A percentile compares a stretch with the other conserved stretches of the same genome.
These are phyloP conservation scores for Wickerhamiella kurtzmanii DNA, from an alignment of 805 yeast species.

Conservation along the genomic window DNA sequence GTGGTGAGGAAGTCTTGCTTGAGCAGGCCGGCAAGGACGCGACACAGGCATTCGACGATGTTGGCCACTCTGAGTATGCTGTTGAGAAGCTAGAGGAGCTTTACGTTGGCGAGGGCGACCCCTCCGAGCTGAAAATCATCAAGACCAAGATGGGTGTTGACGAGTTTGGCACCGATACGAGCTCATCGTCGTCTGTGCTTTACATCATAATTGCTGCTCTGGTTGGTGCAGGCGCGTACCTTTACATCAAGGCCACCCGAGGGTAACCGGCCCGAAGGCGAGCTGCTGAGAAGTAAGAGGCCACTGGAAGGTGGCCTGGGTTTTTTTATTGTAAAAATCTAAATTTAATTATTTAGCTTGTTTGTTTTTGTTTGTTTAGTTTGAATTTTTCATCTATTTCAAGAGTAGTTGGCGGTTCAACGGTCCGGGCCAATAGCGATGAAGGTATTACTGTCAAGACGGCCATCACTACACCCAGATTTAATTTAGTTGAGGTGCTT, in stretches of 20 bases:
- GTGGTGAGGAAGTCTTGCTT: conserved; percentile 69
- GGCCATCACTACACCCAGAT: too few relatives aligned
- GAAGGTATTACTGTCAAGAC: too few relatives aligned
- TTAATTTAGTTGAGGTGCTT: too few relatives aligned
- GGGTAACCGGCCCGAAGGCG: too few relatives aligned
- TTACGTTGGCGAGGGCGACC: conserved; percentile 69
- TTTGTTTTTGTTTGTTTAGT: too few relatives aligned
- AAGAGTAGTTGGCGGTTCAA: too few relatives aligned
- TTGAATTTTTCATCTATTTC: too few relatives aligned
- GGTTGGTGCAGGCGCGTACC: conserved; percentile 26
- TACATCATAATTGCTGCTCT: conserved; percentile 22
- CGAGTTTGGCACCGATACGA: conserved; percentile 14
- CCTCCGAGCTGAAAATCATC: conserved; percentile 23
- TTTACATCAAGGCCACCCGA: conserved; percentile 21
- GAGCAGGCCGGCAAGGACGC: conserved; percentile 79
- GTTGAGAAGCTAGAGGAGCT: conserved; percentile 56
- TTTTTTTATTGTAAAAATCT: too few relatives aligned
- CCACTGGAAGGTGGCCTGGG: too few relatives aligned
- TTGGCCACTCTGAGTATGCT: conserved; percentile 97
- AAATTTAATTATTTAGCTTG: too few relatives aligned
- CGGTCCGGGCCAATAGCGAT: too few relatives aligned
- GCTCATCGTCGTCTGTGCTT: conserved; percentile 16
- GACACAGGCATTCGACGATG: conserved; percentile 56
- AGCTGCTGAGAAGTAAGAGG: too few relatives aligned
- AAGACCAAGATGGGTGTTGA: conserved; percentile 14